phyloP scores from a whole-genome alignment of 2,329 filamentous ascomycete genomes.

The Amauroascus verrucosus region DNA sequence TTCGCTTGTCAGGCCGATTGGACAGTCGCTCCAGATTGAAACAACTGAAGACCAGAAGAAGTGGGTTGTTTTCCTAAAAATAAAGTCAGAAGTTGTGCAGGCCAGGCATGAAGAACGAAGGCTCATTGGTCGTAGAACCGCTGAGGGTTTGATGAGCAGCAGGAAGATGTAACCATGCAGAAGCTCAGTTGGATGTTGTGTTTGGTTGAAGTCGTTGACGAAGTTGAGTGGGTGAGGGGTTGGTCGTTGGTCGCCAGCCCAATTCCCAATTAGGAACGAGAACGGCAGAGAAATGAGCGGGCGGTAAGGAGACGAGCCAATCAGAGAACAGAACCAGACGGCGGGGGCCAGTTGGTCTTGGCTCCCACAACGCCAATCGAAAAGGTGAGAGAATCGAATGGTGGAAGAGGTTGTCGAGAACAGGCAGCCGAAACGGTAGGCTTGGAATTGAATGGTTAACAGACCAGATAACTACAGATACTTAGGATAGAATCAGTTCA shows the following conservation, averaged over 20 bases:
- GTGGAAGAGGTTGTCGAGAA: no score
- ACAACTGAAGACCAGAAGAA: background rate
- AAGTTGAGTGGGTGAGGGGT: background rate
- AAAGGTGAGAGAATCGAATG: no score
- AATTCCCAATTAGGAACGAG: background rate
- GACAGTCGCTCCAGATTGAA: background rate
- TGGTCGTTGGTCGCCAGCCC: conserved; percentile 5
- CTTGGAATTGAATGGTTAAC: no score
- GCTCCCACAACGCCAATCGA: no score
- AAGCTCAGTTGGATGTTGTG: background rate
- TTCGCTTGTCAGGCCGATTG: background rate
- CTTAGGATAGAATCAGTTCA: no score
- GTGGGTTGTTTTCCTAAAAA: background rate
- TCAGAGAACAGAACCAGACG: background rate
- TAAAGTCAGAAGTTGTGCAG: background rate
- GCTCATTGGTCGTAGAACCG: conserved; percentile 8
- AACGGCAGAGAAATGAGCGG: background rate
- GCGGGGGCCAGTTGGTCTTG: conserved; percentile 2
- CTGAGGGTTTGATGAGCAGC: conserved; percentile 5
- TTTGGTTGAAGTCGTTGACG: background rate
- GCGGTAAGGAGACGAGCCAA: background rate
- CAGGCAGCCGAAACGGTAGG: no score
- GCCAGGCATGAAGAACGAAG: background rate
- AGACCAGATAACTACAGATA: no score
- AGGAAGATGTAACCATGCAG: conserved; percentile 9